Conservation (phyloP, 1,284 basidiomycete species). For the Sporisorium graminicola region DNA sequence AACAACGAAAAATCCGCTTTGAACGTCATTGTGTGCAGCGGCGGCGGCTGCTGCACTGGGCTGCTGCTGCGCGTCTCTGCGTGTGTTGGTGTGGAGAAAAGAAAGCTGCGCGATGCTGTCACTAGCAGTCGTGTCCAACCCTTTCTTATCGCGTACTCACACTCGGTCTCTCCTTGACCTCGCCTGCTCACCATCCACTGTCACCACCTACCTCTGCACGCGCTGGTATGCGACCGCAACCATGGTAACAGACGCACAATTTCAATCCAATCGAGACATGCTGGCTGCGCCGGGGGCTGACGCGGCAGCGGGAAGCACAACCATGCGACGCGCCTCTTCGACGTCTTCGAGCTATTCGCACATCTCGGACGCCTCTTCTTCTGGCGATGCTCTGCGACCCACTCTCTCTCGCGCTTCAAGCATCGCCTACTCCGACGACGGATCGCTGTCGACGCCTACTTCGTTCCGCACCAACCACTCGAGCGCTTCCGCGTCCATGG, state of each 20-base stretch:
- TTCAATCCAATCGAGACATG: not conserved
- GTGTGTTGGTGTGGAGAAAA: slow-evolving; percentile 33
- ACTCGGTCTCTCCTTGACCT: too few species aligned
- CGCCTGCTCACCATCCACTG: not conserved
- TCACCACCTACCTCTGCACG: not conserved
- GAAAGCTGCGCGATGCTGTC: slow-evolving; percentile 44
- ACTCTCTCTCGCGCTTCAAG: slow-evolving; percentile 41
- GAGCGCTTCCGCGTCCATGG: slow-evolving; percentile 34
- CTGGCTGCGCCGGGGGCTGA: slow-evolving; percentile 20
- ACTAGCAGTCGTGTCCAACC: not conserved
- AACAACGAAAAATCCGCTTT: slow-evolving; percentile 1
- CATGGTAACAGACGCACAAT: slow-evolving; percentile 7
- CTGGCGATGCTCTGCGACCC: slow-evolving; percentile 21
- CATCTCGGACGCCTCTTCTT: slow-evolving; percentile 18
- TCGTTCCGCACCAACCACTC: slow-evolving; percentile 34
- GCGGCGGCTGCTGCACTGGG: not conserved
- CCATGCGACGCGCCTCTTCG: slow-evolving; percentile 34
- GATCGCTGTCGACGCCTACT: slow-evolving; percentile 2
- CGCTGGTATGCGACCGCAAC: not conserved
- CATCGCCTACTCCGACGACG: slow-evolving; percentile 40
- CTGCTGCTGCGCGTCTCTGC: not conserved
- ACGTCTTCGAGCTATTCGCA: slow-evolving; percentile 25
- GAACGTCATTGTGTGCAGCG: not conserved
- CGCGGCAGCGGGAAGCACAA: slow-evolving; percentile 6
- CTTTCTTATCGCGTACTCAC: slow-evolving; percentile 4